These are phyloP conservation scores for Sphaerobolus stellatus DNA, from an alignment of 1,284 basidiomycete species.

Conservation along the genomic window DNA sequence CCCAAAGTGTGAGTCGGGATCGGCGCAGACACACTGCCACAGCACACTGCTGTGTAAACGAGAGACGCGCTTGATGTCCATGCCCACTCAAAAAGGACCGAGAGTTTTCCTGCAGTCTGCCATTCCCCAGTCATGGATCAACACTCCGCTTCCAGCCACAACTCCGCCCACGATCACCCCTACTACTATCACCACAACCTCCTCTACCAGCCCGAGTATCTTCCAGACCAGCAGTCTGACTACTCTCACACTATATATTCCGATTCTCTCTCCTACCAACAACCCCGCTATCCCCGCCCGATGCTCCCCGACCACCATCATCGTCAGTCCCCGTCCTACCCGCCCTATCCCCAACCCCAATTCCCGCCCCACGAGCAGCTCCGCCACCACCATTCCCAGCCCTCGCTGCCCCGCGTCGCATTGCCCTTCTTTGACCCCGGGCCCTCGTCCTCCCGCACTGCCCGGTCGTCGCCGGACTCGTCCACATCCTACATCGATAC, in stretches of 20 bases:
- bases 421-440: constrained; percentile 5
- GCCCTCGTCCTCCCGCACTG: constrained; percentile 3
- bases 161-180: neutral
- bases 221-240: too few species aligned
- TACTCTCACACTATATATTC: too few species aligned
- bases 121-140: constrained; percentile 10
- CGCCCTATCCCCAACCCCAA: constrained; percentile 1
- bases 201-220: constrained; percentile 3
- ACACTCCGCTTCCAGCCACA: neutral
- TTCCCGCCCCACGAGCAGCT: constrained; percentile 1
- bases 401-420: constrained; percentile 16
- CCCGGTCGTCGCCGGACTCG: constrained; percentile 6
- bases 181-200: constrained; percentile 11
- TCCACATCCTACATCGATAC: constrained; percentile 7
- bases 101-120: neutral
- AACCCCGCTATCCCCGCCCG: neutral
- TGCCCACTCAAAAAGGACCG: constrained; percentile 12
- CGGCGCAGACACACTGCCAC: constrained; percentile 8
- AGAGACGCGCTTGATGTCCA: neutral
- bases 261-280: constrained; percentile 1
- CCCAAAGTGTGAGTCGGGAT: constrained; percentile 2
- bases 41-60: constrained; percentile 5
- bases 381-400: constrained; percentile 23
- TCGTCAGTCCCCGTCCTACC: constrained; percentile 1
- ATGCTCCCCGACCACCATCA: constrained; percentile 1